Conservation (phyloP, 495 filamentous ascomycete genomes). For the Jackrogersella minutella region DNA sequence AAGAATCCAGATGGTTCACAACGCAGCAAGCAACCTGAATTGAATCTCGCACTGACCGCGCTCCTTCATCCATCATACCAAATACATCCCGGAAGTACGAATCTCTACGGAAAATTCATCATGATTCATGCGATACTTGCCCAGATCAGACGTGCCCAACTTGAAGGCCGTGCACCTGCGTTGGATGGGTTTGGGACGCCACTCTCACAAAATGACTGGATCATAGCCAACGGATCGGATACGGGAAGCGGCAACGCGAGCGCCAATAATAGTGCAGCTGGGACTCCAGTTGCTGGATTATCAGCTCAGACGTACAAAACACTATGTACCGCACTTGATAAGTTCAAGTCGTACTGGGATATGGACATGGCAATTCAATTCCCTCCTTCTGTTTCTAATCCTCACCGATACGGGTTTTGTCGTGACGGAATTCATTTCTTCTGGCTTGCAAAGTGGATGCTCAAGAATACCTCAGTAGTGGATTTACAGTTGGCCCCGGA, state of each 20-base stretch:
- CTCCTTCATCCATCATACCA: conserved; percentile 60
- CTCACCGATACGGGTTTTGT: conserved; percentile 67
- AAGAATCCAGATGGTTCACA: conserved; percentile 66
- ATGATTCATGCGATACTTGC: conserved; percentile 70
- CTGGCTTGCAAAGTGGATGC: conserved; percentile 65
- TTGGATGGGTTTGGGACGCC: conserved; percentile 53
- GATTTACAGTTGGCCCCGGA: conserved; percentile 62
- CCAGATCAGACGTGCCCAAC: conserved; percentile 56
- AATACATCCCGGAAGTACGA: conserved; percentile 65
- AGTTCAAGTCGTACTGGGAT: conserved; percentile 73
- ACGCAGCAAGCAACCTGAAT: conserved; percentile 64
- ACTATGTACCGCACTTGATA: conserved; percentile 60
- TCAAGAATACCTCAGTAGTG: conserved; percentile 55
- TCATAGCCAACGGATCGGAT: conserved; percentile 46
- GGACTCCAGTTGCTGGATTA: conserved; percentile 57
- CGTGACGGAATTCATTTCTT: conserved; percentile 72
- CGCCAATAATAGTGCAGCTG: conserved; percentile 54
- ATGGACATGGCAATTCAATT: conserved; percentile 69
- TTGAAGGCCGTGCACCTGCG: conserved; percentile 44
- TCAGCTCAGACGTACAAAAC: conserved; percentile 48
- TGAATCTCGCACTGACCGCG: conserved; percentile 61
- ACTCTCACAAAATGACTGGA: conserved; percentile 59
- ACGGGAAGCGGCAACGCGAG: conserved; percentile 36
- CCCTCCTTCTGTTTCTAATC: conserved; percentile 54
- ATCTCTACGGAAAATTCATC: conserved; percentile 73